phyloP scores from a whole-genome alignment of 2,329 filamentous ascomycete genomes.

The Elsinoe batatas region DNA sequence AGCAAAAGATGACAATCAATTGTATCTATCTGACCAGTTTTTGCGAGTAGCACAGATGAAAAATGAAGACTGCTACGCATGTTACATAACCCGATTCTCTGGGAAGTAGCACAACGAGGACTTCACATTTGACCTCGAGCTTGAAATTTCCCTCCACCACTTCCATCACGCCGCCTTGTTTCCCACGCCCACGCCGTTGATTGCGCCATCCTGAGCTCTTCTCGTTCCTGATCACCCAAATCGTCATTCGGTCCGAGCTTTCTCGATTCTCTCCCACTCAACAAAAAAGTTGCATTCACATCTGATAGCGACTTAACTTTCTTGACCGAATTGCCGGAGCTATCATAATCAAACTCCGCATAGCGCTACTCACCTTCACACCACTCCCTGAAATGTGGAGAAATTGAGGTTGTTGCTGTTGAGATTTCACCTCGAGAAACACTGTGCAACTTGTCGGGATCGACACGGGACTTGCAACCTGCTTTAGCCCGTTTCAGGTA shows the following conservation, averaged over 20 bases:
- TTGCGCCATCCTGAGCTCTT: background rate
- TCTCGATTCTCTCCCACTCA: slow-evolving; percentile 1
- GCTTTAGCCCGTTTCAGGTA: slow-evolving; percentile 3
- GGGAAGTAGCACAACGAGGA: background rate
- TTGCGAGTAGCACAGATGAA: background rate
- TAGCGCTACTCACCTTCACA: background rate
- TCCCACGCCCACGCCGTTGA: background rate
- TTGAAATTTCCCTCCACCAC: background rate
- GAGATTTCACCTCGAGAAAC: background rate
- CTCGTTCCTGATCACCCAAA: background rate
- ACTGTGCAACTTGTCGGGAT: background rate
- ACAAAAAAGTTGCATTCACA: background rate
- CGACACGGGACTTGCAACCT: slow-evolving; percentile 1
- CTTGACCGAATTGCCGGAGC: background rate
- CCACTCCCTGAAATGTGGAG: background rate
- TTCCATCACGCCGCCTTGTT: background rate
- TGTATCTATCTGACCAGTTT: background rate
- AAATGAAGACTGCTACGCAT: background rate
- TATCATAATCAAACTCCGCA: background rate
- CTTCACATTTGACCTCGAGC: background rate
- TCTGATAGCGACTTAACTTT: background rate
- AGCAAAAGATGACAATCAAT: slow-evolving; percentile 8
- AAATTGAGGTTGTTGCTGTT: background rate
- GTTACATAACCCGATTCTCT: background rate
- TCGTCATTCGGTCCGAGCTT: slow-evolving; percentile 9